phyloP scores from a whole-genome alignment of 345 rosid genomes.

The Arabis hirsuta region DNA sequence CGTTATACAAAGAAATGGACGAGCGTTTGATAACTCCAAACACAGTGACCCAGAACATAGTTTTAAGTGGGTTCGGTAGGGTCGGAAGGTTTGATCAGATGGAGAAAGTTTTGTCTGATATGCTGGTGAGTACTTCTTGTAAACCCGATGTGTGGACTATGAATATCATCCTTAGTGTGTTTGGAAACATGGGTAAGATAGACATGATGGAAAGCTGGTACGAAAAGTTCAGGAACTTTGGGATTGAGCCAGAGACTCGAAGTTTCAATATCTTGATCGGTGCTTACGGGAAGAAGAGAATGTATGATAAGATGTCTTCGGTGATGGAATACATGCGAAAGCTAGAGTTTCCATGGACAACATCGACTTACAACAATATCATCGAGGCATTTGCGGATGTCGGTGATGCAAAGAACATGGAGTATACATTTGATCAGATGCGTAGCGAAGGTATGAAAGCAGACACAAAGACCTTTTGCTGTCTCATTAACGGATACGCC shows the following conservation, averaged over 20 bases:
- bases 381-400: conserved; percentile 90
- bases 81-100: conserved; percentile 77
- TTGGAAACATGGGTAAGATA: conserved; percentile 82
- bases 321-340: conserved; percentile 96
- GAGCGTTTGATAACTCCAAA: conserved; percentile 71
- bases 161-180: conserved; percentile 80
- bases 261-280: conserved; percentile 87
- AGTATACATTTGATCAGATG: conserved; percentile 87
- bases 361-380: conserved; percentile 84
- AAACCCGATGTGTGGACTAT: conserved; percentile 97
- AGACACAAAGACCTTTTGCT: conserved; percentile 86
- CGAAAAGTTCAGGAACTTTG: conserved; percentile 77
- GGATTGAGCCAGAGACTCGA: conserved; percentile 84
- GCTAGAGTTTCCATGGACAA: conserved; percentile 90
- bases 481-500: conserved; percentile 80
- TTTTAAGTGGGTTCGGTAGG: conserved; percentile 86
- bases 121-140: conserved; percentile 64
- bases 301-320: conserved; percentile 92
- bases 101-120: conserved; percentile 78
- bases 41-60: conserved; percentile 85
- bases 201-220: conserved; percentile 94
- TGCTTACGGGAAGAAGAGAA: conserved; percentile 82
- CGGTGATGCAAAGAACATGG: conserved; percentile 90
- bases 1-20: conserved; percentile 68
- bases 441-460: conserved; percentile 79